Evolutionary conservation across 257 asterid genomes (phyloP), one percentile per base, ranked within the genome.

Genomic region (Mentha longifolia): DNA sequence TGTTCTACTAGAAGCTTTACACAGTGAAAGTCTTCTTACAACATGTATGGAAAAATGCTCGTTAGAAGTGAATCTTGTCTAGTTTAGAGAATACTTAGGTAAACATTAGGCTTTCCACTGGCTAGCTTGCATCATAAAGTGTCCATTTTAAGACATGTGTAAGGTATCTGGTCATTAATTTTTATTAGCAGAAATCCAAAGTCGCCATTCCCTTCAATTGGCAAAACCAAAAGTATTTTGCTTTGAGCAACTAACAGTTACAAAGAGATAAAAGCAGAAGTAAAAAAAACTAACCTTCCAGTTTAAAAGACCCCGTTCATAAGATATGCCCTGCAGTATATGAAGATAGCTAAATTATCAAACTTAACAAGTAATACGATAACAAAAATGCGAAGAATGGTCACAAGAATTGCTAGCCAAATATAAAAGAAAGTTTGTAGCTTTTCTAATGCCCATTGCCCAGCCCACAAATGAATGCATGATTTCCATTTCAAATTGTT

Each of bases 241-340:
- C 42, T 61, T 64, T 5, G 20, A 45, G 64, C 42, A 54, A 69
- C 16, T 51, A 22, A 22, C 25, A 22, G 1, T 12, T 13, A n/a
- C 0, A 35, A 5, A 33, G 13, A 11, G 13, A 68, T 30, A 55
- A 31, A 65, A 16, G 62, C n/a, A 62, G 58, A 77, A 75, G 6
- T 47, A 46, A 71, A 68, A 71, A 68, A 70, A 75, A 12, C 80
- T 80, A 72, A 88, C 98, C 96, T 88, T 84, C 31, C 74, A 59
- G 73, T 81, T 84, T 65, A 92, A 81, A 85, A 90, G 85, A 56
- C 77, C 82, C 14, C 10, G 80, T 65, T 76, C 86, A 63, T 86
- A 81, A 65, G 86, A 87, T 72, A 92, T 79, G 19, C 82, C 96
- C 98, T 90, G 89, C 87, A 83, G 72, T 70, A 66, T 41, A 80